A percentile compares a stretch with the other conserved stretches of the same genome.
These are phyloP conservation scores for Aspergillus fijiensis DNA, from an alignment of 2,329 filamentous ascomycete species.

Conservation along the genomic window DNA sequence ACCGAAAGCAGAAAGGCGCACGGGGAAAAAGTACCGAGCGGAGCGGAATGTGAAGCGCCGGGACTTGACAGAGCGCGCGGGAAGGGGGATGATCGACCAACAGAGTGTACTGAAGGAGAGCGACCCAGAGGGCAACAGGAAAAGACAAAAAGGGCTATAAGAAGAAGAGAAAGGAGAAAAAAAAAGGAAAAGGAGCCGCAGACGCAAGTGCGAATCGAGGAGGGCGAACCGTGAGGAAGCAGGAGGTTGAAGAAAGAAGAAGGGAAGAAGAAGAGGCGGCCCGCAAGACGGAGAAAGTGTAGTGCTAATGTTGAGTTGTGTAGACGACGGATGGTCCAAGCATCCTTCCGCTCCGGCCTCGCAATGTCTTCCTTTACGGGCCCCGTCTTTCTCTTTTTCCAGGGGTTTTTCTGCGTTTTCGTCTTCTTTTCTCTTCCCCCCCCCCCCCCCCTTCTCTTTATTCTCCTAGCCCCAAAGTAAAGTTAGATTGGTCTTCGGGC, in stretches of 20 bases:
- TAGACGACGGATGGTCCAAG: background rate
- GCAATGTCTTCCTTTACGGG: background rate
- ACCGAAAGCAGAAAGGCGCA: conserved; percentile 3
- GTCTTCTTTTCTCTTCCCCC: no score
- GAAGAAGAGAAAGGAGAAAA: background rate
- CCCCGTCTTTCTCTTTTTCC: no score
- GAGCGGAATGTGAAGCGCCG: conserved; percentile 1
- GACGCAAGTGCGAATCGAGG: background rate
- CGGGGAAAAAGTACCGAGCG: conserved; percentile 1
- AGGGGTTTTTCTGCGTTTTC: no score
- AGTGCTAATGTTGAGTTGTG: background rate
- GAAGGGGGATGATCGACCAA: background rate
- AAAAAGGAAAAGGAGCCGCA: background rate
- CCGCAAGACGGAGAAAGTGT: background rate
- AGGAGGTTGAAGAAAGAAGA: background rate
- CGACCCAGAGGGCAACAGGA: background rate
- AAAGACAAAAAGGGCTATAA: background rate
- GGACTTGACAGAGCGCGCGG: background rate
- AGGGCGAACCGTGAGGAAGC: background rate
- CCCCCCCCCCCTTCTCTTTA: no score
- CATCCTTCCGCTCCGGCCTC: background rate
- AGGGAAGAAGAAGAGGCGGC: background rate
- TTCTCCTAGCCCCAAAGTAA: background rate
- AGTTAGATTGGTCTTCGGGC: background rate
- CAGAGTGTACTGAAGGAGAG: background rate